These are phyloP conservation scores for Purshia tridentata DNA, from an alignment of 306 rosid species.

Conservation along the genomic window DNA sequence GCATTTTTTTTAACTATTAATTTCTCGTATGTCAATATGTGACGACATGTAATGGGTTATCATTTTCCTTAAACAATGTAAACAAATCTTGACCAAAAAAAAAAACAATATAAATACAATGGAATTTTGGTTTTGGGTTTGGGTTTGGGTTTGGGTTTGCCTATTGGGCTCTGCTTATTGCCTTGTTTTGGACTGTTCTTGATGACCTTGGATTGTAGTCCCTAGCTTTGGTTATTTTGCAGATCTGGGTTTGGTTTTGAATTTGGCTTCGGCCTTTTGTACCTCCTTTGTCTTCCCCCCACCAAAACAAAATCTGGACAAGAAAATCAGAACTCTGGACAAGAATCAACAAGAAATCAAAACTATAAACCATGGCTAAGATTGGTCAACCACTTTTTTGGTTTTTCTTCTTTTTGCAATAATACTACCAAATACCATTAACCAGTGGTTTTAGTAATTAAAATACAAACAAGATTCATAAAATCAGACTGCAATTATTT, in stretches of 20 bases:
- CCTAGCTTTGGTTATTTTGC: no score
- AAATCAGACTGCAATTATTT: neutral
- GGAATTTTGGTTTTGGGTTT: no score
- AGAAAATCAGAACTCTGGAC: neutral
- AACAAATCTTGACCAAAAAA: no score
- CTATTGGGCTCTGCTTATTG: no score
- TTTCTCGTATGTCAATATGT: no score
- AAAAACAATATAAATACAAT: no score
- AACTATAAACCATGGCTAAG: neutral
- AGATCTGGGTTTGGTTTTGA: neutral
- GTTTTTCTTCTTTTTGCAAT: neutral
- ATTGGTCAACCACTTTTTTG: neutral
- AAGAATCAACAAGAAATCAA: conserved; percentile 9
- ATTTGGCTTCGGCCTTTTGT: neutral
- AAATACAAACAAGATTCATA: conserved; percentile 8
- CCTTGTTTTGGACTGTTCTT: no score
- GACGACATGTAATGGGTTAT: no score
- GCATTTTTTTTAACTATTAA: no score
- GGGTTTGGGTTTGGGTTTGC: no score
- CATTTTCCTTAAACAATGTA: no score
- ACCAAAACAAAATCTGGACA: neutral
- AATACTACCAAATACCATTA: neutral
- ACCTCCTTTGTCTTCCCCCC: neutral
- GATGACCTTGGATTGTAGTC: no score
- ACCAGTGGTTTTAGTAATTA: neutral